Base-by-base conservation (phyloP, 805 yeast species). In the Starmerella vaccinii region DNA sequence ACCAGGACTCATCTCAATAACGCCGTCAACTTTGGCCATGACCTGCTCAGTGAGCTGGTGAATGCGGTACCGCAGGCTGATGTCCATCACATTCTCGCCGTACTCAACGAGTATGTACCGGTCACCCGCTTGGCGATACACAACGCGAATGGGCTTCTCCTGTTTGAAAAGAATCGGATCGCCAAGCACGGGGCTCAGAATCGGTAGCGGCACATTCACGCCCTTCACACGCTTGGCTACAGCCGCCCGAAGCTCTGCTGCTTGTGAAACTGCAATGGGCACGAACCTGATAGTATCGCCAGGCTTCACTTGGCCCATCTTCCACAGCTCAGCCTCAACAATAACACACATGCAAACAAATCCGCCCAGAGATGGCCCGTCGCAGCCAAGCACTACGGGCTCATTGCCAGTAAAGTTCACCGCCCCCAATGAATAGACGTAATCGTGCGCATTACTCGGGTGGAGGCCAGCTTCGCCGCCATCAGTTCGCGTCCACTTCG, bases 401-500 rank as follows among this genome's bases (percentile, higher is more conserved):
- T 90, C 97, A 69, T 92, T 97, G 68, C 98, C 98, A 32, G 97
- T 92, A 66, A 92, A 92, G 69, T 92, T 92, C 66, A 90, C 82
- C 26, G 98, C 97, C 61, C 98, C 97, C 48, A 88, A 71, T 0
- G 97, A 87, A 66, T 90, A 90, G 48, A 90, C 97, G 63, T 90
- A 92, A 71, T 90, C 98, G 65, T 90, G 97, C 39, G 95, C 89
- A 68, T 90, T 90, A n/a, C 97, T 88, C 46, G 98, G 98, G 71
- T 90, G 98, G 63, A 90, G 74, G 51, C 98, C 98, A 52, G 92
- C 98, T 61, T 88, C 95, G 54, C 97, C 98, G 69, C 97, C 98
- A 65, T 88, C 95, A 9, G 75, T 66, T 71, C 98, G 79, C 12
- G 97, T 96, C 98, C 97, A 92, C 63, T 78, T 75, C 12, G 97